A percentile compares a stretch with the other conserved stretches of the same genome.
Evolutionary conservation across 1,139 yeast species (phyloP).

Genomic region (Candida sojae): DNA sequence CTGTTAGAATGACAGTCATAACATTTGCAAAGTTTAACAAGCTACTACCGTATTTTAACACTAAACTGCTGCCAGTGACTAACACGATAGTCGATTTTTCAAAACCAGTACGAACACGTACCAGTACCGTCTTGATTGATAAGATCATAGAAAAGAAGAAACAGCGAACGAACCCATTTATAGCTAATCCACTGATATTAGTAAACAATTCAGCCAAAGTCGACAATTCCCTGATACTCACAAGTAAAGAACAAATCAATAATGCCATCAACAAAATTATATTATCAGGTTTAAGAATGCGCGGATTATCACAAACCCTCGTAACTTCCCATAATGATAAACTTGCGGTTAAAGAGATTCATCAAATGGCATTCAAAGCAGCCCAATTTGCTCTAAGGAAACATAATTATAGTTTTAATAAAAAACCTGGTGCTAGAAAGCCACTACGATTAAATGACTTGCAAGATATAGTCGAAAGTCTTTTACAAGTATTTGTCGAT

Average conservation of each 20-base stretch:
- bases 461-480: conserved; percentile 39
- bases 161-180: conserved; percentile 18
- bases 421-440: conserved; percentile 9
- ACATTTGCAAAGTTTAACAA: conserved; percentile 15
- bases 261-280: conserved; percentile 38
- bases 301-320: conserved; percentile 37
- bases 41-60: conserved; percentile 1
- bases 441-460: conserved; percentile 29
- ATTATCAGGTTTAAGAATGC: conserved; percentile 42
- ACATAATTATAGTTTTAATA: conserved; percentile 29
- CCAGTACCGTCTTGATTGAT: conserved; percentile 32
- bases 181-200: conserved; percentile 8
- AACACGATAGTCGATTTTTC: conserved; percentile 8
- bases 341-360: conserved; percentile 40
- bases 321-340: conserved; percentile 30
- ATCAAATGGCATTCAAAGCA: conserved; percentile 45
- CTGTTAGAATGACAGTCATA: conserved; percentile 19
- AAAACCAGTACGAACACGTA: conserved; percentile 1
- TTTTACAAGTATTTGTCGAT: conserved; percentile 38
- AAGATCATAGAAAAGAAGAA: conserved; percentile 35
- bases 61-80: not conserved
- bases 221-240: conserved; percentile 20
- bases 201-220: not conserved
- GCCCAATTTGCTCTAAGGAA: conserved; percentile 43
- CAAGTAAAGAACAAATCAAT: conserved; percentile 33